Evolutionary conservation across 2,329 filamentous ascomycete species (phyloP), one percentile per base, ranked within the genome.

Genomic region (Madurella fahalii): DNA sequence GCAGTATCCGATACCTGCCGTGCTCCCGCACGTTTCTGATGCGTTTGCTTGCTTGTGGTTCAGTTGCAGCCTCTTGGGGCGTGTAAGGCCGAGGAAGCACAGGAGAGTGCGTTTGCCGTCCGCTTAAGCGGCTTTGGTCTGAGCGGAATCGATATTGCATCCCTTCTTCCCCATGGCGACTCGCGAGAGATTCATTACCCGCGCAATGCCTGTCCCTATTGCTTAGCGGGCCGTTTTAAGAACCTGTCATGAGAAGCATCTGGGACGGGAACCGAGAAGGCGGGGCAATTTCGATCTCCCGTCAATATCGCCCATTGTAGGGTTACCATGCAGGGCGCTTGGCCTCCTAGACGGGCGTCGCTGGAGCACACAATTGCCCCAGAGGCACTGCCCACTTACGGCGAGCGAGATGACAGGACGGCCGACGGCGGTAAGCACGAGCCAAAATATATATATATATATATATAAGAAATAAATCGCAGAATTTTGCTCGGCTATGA

Each of bases 281-380:
- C 57, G 57, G 53, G 57, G 52, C 50, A 54, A 46, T 54, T 44
- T 54, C 40, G 40, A 50, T 56, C 32, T 53, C 46, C 44, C 9
- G 50, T 20, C 37, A 17, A 15, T 37, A 52, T 20, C 40, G 41
- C 31, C 50, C 55, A 55, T n/a, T 25, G 25, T 25, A 56, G 51
- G 42, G 51, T 52, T 54, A 46, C 47, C 30, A 41, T 55, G 52
- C 56, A 25, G 56, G 53, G 50, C 60, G 61, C 56, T 57, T 60
- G 62, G 62, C 56, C 58, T 47, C 50, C 17, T 55, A 25, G 56
- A 61, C 40, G 56, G 62, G 61, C 58, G 60, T 56, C 41, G 31
- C 37, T 18, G 46, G 53, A 41, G 12, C 37, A 41, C 16, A 18
- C 17, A 50, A 47, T n/a, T n/a, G 55, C 39, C 47, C 53, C 47